Percentiles rank a stretch among this genome's conserved stretches.
These are phyloP conservation scores for Cantharellus cinnabarinus DNA, from an alignment of 768 basidiomycete species.

Conservation along the genomic window DNA sequence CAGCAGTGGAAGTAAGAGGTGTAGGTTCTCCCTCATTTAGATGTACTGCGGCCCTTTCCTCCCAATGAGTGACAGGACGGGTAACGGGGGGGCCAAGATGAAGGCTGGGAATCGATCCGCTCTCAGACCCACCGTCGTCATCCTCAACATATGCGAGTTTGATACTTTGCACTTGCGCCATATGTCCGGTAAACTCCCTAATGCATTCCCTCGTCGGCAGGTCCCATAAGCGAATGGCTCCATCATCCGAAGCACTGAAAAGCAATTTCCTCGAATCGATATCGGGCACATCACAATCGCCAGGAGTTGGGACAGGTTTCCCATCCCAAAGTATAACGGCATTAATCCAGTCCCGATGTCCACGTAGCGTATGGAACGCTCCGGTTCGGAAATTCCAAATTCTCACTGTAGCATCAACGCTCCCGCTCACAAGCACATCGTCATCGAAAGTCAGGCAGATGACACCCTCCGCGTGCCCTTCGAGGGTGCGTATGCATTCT, in stretches of 20 bases:
- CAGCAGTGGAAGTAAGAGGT: neutral
- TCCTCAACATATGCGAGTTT: conserved; percentile 39
- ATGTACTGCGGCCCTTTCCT: neutral
- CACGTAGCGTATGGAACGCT: conserved; percentile 78
- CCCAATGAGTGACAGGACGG: neutral
- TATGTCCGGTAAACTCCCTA: conserved; percentile 69
- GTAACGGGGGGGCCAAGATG: neutral
- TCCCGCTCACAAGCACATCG: conserved; percentile 80
- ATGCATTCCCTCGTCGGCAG: conserved; percentile 60
- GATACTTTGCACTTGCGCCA: conserved; percentile 87
- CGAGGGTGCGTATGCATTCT: conserved; percentile 66
- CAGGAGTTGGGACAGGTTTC: conserved; percentile 3
- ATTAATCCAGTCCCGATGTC: conserved; percentile 94
- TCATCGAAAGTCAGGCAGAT: conserved; percentile 81
- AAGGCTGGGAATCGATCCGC: neutral
- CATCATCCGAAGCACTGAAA: conserved; percentile 92
- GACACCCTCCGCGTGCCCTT: conserved; percentile 82
- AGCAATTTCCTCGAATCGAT: conserved; percentile 62
- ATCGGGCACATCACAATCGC: conserved; percentile 10
- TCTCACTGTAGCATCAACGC: conserved; percentile 85
- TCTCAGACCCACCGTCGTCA: neutral
- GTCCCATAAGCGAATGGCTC: conserved; percentile 88
- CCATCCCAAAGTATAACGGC: conserved; percentile 81
- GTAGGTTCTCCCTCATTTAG: neutral
- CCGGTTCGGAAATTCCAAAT: conserved; percentile 88